Percentiles rank a stretch among this genome's conserved stretches.
Evolutionary conservation across 148 eudicot genomes (phyloP).

Genomic region (Nepenthes gracilis): DNA sequence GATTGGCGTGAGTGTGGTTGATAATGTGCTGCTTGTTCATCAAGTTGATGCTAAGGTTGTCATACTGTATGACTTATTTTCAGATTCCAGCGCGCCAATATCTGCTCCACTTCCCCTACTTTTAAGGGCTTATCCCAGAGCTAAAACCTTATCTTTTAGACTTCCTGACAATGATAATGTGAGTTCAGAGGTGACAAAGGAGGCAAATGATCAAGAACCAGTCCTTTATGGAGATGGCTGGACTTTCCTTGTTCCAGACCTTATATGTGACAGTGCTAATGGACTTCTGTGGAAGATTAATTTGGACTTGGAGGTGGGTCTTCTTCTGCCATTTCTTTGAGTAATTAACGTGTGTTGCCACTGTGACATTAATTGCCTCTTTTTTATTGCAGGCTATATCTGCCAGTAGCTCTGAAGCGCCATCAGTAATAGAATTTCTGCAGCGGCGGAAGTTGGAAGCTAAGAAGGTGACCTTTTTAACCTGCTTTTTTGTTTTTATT

Average conservation of each 20-base stretch:
- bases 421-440: constrained; percentile 71
- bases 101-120: constrained; percentile 98
- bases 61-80: constrained; percentile 75
- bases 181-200: constrained; percentile 26
- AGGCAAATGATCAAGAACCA: constrained; percentile 28
- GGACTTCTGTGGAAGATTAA: constrained; percentile 87
- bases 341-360: background rate
- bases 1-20: constrained; percentile 88
- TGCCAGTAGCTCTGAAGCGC: constrained; percentile 82
- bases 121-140: constrained; percentile 47
- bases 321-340: constrained; percentile 5
- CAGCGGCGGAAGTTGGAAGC: constrained; percentile 86
- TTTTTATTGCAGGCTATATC: constrained; percentile 66
- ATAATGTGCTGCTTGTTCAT: constrained; percentile 85
- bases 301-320: constrained; percentile 74
- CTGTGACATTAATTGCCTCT: constrained; percentile 8
- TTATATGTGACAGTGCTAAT: constrained; percentile 61
- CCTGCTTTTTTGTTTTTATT: background rate
- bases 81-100: constrained; percentile 82
- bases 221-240: constrained; percentile 73
- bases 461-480: constrained; percentile 42
- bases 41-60: constrained; percentile 99
- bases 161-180: constrained; percentile 23
- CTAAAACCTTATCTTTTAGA: constrained; percentile 28
- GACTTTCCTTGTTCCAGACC: constrained; percentile 88